phyloP scores from a whole-genome alignment of 164 flowering plant genomes.

The Warburgia ugandensis region DNA sequence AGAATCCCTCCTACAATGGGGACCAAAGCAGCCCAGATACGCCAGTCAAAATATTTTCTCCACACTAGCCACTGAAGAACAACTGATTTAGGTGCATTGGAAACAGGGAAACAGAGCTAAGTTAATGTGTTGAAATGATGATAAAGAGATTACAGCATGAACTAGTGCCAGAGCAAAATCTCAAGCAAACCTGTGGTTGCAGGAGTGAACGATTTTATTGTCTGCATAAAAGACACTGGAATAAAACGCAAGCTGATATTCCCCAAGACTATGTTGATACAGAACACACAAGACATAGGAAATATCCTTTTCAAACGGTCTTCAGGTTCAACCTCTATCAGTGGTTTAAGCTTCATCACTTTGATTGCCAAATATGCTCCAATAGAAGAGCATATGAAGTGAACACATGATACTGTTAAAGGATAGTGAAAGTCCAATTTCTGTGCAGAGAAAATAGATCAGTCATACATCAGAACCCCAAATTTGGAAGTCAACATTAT shows the following conservation, averaged over 20 bases:
- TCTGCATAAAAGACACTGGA: slow-evolving; percentile 99
- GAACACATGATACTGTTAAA: slow-evolving; percentile 79
- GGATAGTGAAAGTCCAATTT: slow-evolving; percentile 94
- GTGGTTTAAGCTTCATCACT: slow-evolving; percentile 81
- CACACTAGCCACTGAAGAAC: slow-evolving; percentile 93
- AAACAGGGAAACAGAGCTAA: slow-evolving; percentile 10
- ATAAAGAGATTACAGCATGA: not conserved
- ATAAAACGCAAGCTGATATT: slow-evolving; percentile 93
- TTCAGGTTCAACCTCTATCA: slow-evolving; percentile 80
- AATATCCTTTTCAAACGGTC: slow-evolving; percentile 97
- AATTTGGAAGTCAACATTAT: not conserved
- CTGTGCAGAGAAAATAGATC: slow-evolving; percentile 31
- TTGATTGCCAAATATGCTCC: slow-evolving; percentile 84
- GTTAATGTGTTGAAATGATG: not conserved
- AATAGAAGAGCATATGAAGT: slow-evolving; percentile 87
- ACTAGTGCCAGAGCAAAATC: not conserved
- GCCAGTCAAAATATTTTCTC: slow-evolving; percentile 82
- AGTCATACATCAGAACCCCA: not conserved
- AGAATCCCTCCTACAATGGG: slow-evolving; percentile 98
- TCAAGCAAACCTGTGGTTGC: slow-evolving; percentile 85
- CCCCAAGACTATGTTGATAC: slow-evolving; percentile 91
- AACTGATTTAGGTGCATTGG: slow-evolving; percentile 37
- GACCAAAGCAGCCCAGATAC: slow-evolving; percentile 85
- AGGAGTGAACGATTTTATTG: slow-evolving; percentile 95
- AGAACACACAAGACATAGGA: slow-evolving; percentile 97